Base-by-base conservation (phyloP, 148 eudicot genomes). In the Limonium bicolor region DNA sequence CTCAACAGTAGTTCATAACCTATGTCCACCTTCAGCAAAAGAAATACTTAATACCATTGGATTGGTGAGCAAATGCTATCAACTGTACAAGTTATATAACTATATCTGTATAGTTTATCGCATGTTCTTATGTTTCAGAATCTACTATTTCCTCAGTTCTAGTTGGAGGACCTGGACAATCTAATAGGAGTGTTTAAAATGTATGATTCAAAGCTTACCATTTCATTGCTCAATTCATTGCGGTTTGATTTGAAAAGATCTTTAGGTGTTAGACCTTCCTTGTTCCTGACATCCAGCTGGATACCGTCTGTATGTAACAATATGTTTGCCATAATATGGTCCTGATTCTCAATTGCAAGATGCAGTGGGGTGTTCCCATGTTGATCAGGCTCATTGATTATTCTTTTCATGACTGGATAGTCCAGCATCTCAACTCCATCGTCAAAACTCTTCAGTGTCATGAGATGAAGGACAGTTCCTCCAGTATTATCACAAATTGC, bases 351-450 rank as follows among this genome's bases (percentile, higher is more conserved):
- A 11, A 27, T 55, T 50, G 74, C 74, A 26, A 59, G 32, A 57
- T 69, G 74, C 44, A 63, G 20, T 20, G 68, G 73, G 16, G 68
- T 68, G 36, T 68, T 54, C 28, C 73, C 73, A 5, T 68, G 64
- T 14, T 18, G 15, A 37, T 68, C 69, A 12, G 58, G 51, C 32
- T 45, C 48, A 55, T 55, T 69, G 13, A 59, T 24, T 13, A 63
- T 58, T 36, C 41, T 51, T 24, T 7, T 26, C 3, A 68, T 19
- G 15, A 60, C 68, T 44, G 59, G 46, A 33, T 27, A 27, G 19
- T 26, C 51, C 7, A 69, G 41, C 39, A 69, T 11, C 33, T 49
- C 61, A 13, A 38, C 10, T 3, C 65, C 69, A 39, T 53, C n/a
- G n/a, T n/a, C n/a, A n/a, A n/a, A 53, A 17, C 52, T 46, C 27